Conservation (phyloP, 805 yeast genomes). For the Monosporozyma aerobia region DNA sequence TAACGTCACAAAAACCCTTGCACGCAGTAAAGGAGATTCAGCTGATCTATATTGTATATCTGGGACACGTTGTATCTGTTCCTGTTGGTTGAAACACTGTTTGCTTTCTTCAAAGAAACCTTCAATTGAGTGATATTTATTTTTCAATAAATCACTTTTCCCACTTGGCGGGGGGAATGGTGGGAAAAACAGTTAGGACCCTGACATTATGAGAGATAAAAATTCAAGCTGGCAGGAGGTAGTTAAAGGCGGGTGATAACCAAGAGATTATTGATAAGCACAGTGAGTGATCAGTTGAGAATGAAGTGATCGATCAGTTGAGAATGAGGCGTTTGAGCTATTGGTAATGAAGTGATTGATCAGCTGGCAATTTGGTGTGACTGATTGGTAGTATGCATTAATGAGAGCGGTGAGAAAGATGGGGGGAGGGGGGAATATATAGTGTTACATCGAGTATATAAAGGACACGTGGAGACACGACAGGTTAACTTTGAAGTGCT, state of each 20-base stretch:
- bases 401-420: neutral
- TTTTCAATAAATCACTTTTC: neutral
- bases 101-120: neutral
- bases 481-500: slow-evolving; percentile 57
- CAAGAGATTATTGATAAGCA: too few relatives aligned
- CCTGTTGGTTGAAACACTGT: neutral
- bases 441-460: neutral
- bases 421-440: neutral
- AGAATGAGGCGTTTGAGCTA: neutral
- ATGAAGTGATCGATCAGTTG: neutral
- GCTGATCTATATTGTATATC: too few relatives aligned
- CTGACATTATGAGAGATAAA: neutral
- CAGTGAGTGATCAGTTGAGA: neutral
- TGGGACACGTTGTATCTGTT: neutral
- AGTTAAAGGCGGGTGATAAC: neutral
- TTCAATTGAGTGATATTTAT: neutral
- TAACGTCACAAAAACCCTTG: neutral
- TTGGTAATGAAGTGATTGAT: neutral
- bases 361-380: neutral
- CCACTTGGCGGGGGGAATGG: neutral
- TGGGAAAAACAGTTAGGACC: neutral
- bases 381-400: neutral
- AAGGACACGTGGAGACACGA: too few relatives aligned
- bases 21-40: neutral
- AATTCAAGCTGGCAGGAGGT: neutral